Evolutionary conservation across 148 eudicot genomes (phyloP).

Genomic region (Oxyria digyna): DNA sequence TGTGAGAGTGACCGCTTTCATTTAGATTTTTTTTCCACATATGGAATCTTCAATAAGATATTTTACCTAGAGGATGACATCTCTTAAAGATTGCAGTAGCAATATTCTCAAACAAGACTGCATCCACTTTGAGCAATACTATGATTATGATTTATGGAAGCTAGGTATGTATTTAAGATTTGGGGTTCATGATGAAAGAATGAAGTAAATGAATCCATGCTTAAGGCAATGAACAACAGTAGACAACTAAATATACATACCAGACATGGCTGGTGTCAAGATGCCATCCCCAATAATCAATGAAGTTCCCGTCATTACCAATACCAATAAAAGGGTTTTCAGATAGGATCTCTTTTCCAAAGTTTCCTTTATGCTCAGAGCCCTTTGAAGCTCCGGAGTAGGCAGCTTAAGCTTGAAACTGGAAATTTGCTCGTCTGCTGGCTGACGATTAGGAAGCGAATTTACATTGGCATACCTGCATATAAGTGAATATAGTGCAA

Average conservation of each 20-base stretch:
- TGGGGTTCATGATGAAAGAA: background rate
- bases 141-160: background rate
- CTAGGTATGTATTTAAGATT: background rate
- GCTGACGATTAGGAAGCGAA: constrained; percentile 83
- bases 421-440: constrained; percentile 78
- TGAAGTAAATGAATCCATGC: background rate
- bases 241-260: constrained; percentile 18
- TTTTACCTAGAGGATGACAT: background rate
- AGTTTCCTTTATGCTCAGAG: constrained; percentile 62
- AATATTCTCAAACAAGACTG: background rate
- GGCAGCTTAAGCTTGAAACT: constrained; percentile 91
- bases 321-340: constrained; percentile 59
- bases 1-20: background rate
- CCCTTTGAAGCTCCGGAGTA: constrained; percentile 92
- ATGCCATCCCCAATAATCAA: constrained; percentile 97
- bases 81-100: background rate
- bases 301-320: constrained; percentile 86
- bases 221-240: background rate
- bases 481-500: constrained; percentile 85
- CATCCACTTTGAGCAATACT: background rate
- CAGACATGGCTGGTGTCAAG: constrained; percentile 95
- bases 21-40: background rate
- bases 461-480: constrained; percentile 81
- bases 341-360: constrained; percentile 50
- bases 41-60: background rate